A percentile compares a stretch with the other conserved stretches of the same genome.
Conservation (phyloP, 2,329 filamentous ascomycete genomes). For the Cladosporium halotolerans region DNA sequence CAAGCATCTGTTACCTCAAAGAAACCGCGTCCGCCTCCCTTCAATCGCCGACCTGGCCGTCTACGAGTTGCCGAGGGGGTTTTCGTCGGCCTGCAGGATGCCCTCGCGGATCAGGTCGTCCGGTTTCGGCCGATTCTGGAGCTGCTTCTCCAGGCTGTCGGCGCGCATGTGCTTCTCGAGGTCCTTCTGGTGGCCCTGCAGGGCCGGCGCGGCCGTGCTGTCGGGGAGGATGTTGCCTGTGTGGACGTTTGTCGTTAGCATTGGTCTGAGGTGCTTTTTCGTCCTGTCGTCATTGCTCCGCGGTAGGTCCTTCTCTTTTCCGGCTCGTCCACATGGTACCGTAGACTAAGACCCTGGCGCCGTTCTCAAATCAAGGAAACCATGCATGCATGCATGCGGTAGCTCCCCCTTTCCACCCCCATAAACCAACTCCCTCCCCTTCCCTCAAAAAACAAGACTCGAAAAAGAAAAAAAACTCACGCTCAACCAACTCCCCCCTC, state of each 20-base stretch:
- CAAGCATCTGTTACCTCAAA: slow-evolving; percentile 6
- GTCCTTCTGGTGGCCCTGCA: slow-evolving; percentile 76
- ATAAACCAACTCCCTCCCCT: too few relatives aligned
- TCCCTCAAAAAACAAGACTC: not conserved
- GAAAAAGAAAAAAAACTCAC: slow-evolving; percentile 43
- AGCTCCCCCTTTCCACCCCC: too few relatives aligned
- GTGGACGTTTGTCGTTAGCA: not conserved
- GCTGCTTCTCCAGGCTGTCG: slow-evolving; percentile 80
- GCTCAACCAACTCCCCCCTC: slow-evolving; percentile 70
- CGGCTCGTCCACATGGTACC: too few relatives aligned
- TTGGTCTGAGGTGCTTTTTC: too few relatives aligned
- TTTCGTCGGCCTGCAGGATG: slow-evolving; percentile 52
- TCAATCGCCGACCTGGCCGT: not conserved
- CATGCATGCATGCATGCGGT: too few relatives aligned
- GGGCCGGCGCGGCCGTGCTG: slow-evolving; percentile 67
- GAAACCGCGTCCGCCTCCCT: not conserved
- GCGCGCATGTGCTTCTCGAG: slow-evolving; percentile 83
- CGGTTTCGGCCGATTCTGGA: slow-evolving; percentile 68
- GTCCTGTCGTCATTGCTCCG: not conserved
- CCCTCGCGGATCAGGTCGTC: slow-evolving; percentile 73
- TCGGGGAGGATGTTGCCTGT: slow-evolving; percentile 80
- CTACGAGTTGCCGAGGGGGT: slow-evolving; percentile 10
- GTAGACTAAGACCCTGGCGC: too few relatives aligned
- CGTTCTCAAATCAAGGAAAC: too few relatives aligned
- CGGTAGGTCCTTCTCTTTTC: not conserved